phyloP scores from a whole-genome alignment of 1,284 basidiomycete genomes.

The Exobasidium rhododendri region DNA sequence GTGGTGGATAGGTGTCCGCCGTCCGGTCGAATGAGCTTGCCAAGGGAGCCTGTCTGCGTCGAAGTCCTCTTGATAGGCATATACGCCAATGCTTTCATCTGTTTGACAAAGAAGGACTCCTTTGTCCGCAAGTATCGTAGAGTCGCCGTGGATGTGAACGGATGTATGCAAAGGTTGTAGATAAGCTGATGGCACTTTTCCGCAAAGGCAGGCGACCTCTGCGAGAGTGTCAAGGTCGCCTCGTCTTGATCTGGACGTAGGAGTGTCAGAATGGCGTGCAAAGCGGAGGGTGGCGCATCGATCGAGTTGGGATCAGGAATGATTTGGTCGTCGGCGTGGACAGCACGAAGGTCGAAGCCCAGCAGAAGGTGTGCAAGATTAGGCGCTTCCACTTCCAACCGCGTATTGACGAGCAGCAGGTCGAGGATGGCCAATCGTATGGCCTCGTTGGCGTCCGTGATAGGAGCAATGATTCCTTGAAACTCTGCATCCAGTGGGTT shows the following conservation, averaged over 20 bases:
- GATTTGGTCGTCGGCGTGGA: slow-evolving; percentile 57
- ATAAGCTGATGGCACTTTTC: slow-evolving; percentile 81
- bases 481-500: slow-evolving; percentile 62
- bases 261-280: slow-evolving; percentile 77
- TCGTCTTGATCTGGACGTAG: slow-evolving; percentile 62
- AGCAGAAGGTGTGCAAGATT: slow-evolving; percentile 87
- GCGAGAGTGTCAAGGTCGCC: slow-evolving; percentile 21
- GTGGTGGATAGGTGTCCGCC: slow-evolving; percentile 71
- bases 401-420: slow-evolving; percentile 75
- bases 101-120: slow-evolving; percentile 83
- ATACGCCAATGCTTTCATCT: slow-evolving; percentile 69
- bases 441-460: slow-evolving; percentile 62
- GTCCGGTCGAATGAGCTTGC: slow-evolving; percentile 71
- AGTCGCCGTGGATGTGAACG: slow-evolving; percentile 74
- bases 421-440: slow-evolving; percentile 79
- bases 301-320: slow-evolving; percentile 57
- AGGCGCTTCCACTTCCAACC: slow-evolving; percentile 66
- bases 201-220: slow-evolving; percentile 67
- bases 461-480: slow-evolving; percentile 54
- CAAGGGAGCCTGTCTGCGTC: slow-evolving; percentile 58
- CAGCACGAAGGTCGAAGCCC: slow-evolving; percentile 65
- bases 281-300: slow-evolving; percentile 57
- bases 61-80: slow-evolving; percentile 26
- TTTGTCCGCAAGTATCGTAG: slow-evolving; percentile 83
- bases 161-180: slow-evolving; percentile 80